A percentile compares a stretch with the other conserved stretches of the same genome.
Evolutionary conservation across 768 basidiomycete genomes (phyloP).

Genomic region (Harrya chromipes): DNA sequence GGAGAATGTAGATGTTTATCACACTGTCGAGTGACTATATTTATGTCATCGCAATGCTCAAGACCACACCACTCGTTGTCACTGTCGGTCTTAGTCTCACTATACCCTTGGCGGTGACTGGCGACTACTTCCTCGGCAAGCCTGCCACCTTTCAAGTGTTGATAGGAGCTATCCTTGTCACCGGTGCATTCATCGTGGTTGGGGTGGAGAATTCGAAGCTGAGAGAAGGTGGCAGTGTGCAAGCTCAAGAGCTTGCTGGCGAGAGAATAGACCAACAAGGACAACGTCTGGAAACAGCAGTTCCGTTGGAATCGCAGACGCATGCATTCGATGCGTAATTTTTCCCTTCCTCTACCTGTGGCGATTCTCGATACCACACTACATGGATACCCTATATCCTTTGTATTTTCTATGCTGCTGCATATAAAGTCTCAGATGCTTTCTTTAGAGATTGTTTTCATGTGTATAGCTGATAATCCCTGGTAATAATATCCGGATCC

Average conservation of each 20-base stretch:
- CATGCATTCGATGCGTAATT: constrained; percentile 1
- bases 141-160: constrained; percentile 59
- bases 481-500: no score
- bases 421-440: no score
- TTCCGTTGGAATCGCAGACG: constrained; percentile 7
- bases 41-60: constrained; percentile 90
- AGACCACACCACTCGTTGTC: constrained; percentile 91
- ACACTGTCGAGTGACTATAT: constrained; percentile 83
- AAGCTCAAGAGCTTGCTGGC: not conserved
- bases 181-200: constrained; percentile 73
- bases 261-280: constrained; percentile 3
- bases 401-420: no score
- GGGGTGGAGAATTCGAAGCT: constrained; percentile 54
- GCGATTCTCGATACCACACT: no score
- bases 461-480: no score
- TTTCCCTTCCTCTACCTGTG: not conserved
- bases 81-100: constrained; percentile 92
- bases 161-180: constrained; percentile 72
- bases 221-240: constrained; percentile 28
- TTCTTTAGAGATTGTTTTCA: no score
- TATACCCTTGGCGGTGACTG: constrained; percentile 86
- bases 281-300: constrained; percentile 7
- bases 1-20: constrained; percentile 67
- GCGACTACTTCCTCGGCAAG: constrained; percentile 66
- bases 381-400: no score